Evolutionary conservation across 495 filamentous ascomycete genomes (phyloP), one percentile per base, ranked within the genome.

Genomic region (Paragyromitra xinjiangensis): DNA sequence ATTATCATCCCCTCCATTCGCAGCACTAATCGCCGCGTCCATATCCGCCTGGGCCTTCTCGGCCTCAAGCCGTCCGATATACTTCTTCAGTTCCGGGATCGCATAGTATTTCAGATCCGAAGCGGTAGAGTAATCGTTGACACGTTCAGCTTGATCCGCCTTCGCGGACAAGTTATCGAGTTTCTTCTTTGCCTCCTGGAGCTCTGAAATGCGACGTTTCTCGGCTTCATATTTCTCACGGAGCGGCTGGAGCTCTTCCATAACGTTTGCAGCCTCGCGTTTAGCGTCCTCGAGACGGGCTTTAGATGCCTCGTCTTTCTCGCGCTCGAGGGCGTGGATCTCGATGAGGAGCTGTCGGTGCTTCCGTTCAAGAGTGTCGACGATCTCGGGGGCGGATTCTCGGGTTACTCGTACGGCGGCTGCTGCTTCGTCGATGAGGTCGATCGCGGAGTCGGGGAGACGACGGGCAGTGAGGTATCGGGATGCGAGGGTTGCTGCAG

Each of bases 91-190:
- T 78, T 98, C 95, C 1, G 95, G 95, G 72, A 99, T 98, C 67
- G 94, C 95, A 82, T 97, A 97, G 87, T 98, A 98, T 83, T 93
- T 91, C 45, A 99, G 88, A 84, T 98, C 95, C 37, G 96, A 95
- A 58, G 94, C 94, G 3, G 89, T 91, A 64, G 88, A 85, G 73
- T 92, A 88, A 80, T 99, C 94, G 48, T 94, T 91, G 65, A 89
- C 87, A 75, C 95, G 90, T 83, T 94, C 93, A 29, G 95, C 95
- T 79, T 98, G 94, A 69, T 97, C 94, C 73, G 92, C 89, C 86
- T 98, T 98, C 80, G 92, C 90, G 79, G 92, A 91, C 66, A 97
- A 89, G 45, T 87, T 85, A 73, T 98, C 95, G 40, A 98, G 88
- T 85, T 98, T 98, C 81, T 95, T 89, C 88, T 96, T 97, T n/a